phyloP scores from a whole-genome alignment of 495 filamentous ascomycete species.

The Penicillium alfredii region DNA sequence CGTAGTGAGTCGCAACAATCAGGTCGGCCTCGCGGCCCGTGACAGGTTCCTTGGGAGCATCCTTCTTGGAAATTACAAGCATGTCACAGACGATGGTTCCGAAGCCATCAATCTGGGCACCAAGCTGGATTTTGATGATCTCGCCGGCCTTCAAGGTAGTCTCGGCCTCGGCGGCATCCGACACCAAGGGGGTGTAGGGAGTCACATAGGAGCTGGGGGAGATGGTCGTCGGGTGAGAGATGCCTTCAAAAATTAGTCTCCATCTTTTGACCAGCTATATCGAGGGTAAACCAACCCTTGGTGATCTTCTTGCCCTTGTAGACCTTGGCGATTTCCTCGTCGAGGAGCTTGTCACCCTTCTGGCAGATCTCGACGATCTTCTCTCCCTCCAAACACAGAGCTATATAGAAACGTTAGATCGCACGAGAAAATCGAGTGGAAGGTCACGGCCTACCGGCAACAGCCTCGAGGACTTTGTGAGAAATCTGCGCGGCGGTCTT shows the following conservation, averaged over 20 bases:
- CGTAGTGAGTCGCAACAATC: constrained; percentile 84
- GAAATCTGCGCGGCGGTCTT: constrained; percentile 93
- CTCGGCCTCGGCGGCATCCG: constrained; percentile 78
- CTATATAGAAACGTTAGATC: constrained; percentile 37
- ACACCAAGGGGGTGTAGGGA: constrained; percentile 85
- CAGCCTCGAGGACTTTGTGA: constrained; percentile 85
- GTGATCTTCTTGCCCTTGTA: constrained; percentile 95
- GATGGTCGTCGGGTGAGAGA: constrained; percentile 90
- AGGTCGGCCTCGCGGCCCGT: constrained; percentile 77
- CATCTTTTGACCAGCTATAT: not conserved
- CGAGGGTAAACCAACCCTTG: constrained; percentile 60
- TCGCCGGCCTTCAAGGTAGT: constrained; percentile 75
- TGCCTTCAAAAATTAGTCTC: constrained; percentile 48
- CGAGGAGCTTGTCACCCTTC: constrained; percentile 89
- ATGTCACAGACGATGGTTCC: constrained; percentile 95
- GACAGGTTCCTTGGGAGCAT: constrained; percentile 51
- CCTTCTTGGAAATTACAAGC: constrained; percentile 60
- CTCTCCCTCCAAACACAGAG: constrained; percentile 73
- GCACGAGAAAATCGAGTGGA: not conserved
- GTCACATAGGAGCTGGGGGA: constrained; percentile 93
- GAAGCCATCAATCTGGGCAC: constrained; percentile 96
- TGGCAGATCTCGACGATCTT: constrained; percentile 92
- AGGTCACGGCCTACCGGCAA: constrained; percentile 48
- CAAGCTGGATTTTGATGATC: constrained; percentile 90
- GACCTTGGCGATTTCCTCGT: constrained; percentile 89